A percentile compares a stretch with the other conserved stretches of the same genome.
Evolutionary conservation across 495 filamentous ascomycete species (phyloP).

Genomic region (Saxophila tyrrhenica): DNA sequence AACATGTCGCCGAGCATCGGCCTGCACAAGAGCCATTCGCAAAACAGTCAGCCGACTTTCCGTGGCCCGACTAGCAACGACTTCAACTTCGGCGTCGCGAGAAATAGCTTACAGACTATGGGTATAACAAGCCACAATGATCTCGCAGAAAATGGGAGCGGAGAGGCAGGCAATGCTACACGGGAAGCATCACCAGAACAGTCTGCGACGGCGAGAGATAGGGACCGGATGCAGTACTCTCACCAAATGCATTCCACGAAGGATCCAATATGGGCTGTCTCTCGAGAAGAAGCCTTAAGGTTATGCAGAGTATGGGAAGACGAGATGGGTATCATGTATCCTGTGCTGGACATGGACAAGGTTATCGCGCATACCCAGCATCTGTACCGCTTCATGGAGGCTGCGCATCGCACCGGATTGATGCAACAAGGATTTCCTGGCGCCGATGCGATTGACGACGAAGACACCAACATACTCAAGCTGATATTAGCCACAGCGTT

Average conservation of each 20-base stretch:
- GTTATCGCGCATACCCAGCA: constrained; percentile 52
- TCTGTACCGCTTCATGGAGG: constrained; percentile 61
- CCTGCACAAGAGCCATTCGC: constrained; percentile 11
- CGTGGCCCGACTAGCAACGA: constrained; percentile 77
- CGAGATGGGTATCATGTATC: constrained; percentile 80
- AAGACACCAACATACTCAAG: constrained; percentile 60
- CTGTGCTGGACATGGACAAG: constrained; percentile 58
- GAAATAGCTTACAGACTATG: constrained; percentile 79
- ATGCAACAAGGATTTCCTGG: constrained; percentile 43
- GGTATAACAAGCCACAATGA: constrained; percentile 58
- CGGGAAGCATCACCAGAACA: constrained; percentile 37
- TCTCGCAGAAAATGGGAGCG: constrained; percentile 45
- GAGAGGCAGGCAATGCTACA: constrained; percentile 40
- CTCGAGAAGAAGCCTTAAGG: constrained; percentile 58
- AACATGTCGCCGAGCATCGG: constrained; percentile 2
- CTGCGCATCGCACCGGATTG: constrained; percentile 46
- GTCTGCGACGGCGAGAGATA: constrained; percentile 15
- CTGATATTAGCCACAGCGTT: constrained; percentile 67
- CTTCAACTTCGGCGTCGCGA: constrained; percentile 79
- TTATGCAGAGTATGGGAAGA: constrained; percentile 67
- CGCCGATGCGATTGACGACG: constrained; percentile 54
- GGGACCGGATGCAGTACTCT: constrained; percentile 1
- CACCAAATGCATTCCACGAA: constrained; percentile 38
- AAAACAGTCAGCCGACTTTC: constrained; percentile 49
- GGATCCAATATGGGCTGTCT: constrained; percentile 68